Base-by-base conservation (phyloP, 2,329 filamentous ascomycete genomes). In the Aspergillus proliferans region DNA sequence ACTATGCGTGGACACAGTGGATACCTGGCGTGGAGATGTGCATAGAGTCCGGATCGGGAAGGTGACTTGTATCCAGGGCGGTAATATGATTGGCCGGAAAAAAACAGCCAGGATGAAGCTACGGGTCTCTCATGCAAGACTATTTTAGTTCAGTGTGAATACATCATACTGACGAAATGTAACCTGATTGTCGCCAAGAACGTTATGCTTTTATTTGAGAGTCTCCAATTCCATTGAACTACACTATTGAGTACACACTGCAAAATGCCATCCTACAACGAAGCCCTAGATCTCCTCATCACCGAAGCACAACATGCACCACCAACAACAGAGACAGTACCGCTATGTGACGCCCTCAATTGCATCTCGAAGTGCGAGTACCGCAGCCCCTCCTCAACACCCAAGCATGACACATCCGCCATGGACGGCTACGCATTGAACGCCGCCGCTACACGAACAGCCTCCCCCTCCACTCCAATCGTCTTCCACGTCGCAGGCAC, bases 381-480 rank as follows among this genome's bases (percentile, higher is more conserved):
- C 34, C 7, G 19, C 39, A 49, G 49, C 14, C 50, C 54, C 3
- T 43, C 49, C 14, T 52, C 55, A 3, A 61, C 55, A 1, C 62
- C 60, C 6, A 48, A 48, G 30, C 52, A 55, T 42, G 61, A 66
- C 36, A 64, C 63, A 1, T 65, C 62, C 6, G 61, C 60, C 3
- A 63, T 65, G 60, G 62, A 64, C 36, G 62, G 62, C 1, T 66
- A 57, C 44, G 61, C 60, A 12, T 45, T 66, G 22, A 54, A 48
- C 30, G 61, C 62, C 3, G 38, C 30, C 4, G 47, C 44, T 8
- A 63, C 59, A 3, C n/a, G 45, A 12, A 33, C n/a, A 12, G 59
- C 59, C 6, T 57, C 54, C 6, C 26, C 44, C 2, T 47, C 58
- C 1, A 39, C 30, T 4, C 60, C 59, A 5, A 49, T 56, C 4